phyloP scores from a whole-genome alignment of 1,139 yeast genomes.

The Arxiozyma slooffiae region DNA sequence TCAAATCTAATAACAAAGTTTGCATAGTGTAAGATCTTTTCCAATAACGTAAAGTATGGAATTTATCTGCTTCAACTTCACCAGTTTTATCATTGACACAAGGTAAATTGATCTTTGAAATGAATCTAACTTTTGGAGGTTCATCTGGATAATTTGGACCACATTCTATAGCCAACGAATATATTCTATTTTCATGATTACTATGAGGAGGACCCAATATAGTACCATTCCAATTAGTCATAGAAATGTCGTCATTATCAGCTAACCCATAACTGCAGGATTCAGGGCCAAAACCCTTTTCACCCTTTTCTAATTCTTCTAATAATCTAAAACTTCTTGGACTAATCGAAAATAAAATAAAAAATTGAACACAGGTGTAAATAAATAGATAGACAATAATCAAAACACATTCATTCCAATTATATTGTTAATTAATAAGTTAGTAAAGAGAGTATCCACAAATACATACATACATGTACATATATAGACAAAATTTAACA shows the following conservation, averaged over 20 bases:
- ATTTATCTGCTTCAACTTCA: conserved; percentile 47
- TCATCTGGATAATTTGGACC: conserved; percentile 78
- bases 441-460: not conserved
- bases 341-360: conserved; percentile 31
- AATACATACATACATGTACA: not conserved
- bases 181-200: conserved; percentile 86
- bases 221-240: conserved; percentile 95
- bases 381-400: no score
- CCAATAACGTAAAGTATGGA: conserved; percentile 75
- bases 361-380: not conserved
- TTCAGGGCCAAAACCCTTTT: conserved; percentile 94
- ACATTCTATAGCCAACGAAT: conserved; percentile 71
- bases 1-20: conserved; percentile 72
- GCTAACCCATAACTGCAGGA: conserved; percentile 89
- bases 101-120: conserved; percentile 80
- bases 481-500: conserved; percentile 16
- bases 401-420: not conserved
- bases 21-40: conserved; percentile 86
- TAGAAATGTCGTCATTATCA: conserved; percentile 78
- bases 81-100: conserved; percentile 69
- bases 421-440: not conserved
- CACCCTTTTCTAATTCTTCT: conserved; percentile 96
- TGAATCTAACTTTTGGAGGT: conserved; percentile 75
- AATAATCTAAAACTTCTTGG: conserved; percentile 89
- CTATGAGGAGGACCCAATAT: conserved; percentile 96